Evolutionary conservation across 441 rosid species (phyloP).

Genomic region (Aquilaria agallochum): DNA sequence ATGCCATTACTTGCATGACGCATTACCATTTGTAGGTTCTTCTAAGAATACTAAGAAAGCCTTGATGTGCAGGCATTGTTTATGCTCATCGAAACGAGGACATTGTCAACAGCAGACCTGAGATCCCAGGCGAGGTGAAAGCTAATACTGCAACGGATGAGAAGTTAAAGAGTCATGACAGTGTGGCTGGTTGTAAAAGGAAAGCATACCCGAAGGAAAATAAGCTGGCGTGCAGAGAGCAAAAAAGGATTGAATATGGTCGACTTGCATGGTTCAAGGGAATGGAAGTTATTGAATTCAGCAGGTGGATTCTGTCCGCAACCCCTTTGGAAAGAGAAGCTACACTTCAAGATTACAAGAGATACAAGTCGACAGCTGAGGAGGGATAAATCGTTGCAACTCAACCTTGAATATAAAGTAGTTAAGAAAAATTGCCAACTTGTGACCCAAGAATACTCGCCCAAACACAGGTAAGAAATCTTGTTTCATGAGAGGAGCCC

Average conservation of each 20-base stretch:
- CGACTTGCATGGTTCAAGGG: constrained; percentile 61
- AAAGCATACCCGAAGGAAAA: constrained; percentile 23
- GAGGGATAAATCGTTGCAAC: too few species aligned
- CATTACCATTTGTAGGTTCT: too few species aligned
- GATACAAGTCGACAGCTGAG: constrained; percentile 24
- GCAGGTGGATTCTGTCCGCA: constrained; percentile 78
- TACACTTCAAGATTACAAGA: constrained; percentile 50
- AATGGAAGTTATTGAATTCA: constrained; percentile 66
- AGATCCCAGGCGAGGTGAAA: constrained; percentile 14
- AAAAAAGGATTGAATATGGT: constrained; percentile 45
- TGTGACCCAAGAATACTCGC: too few species aligned
- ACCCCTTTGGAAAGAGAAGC: constrained; percentile 44
- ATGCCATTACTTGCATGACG: too few species aligned
- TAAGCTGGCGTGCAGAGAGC: constrained; percentile 24
- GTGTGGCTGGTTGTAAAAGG: constrained; percentile 17
- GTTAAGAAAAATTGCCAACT: too few species aligned
- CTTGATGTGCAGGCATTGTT: constrained; percentile 51
- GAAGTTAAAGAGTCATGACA: constrained; percentile 1
- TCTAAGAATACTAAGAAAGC: neutral
- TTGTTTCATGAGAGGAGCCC: too few species aligned
- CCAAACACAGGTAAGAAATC: too few species aligned
- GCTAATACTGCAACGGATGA: constrained; percentile 23
- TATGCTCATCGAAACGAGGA: constrained; percentile 93
- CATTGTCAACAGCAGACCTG: constrained; percentile 53
- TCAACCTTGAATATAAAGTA: too few species aligned